Percentiles rank a stretch among this genome's conserved stretches.
These are phyloP conservation scores for Akebia trifoliata DNA, from an alignment of 164 flowering plant genomes.

Conservation along the genomic window DNA sequence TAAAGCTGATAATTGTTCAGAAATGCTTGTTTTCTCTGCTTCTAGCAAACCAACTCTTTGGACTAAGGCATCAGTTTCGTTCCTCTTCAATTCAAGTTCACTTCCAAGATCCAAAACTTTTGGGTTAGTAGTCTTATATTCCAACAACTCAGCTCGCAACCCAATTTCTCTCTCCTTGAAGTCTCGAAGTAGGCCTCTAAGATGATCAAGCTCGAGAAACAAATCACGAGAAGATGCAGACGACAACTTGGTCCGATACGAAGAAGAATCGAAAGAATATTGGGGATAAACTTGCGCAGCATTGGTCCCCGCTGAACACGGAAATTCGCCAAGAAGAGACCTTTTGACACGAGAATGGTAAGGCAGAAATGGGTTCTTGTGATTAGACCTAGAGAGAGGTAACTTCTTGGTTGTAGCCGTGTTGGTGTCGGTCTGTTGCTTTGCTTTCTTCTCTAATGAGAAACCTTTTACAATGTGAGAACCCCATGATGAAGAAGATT, in stretches of 20 bases:
- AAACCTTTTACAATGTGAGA: constrained; percentile 71
- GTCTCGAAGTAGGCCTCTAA: constrained; percentile 54
- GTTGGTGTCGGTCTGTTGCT: constrained; percentile 22
- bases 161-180: constrained; percentile 72
- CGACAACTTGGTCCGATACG: constrained; percentile 30
- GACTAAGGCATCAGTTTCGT: constrained; percentile 35
- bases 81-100: constrained; percentile 41
- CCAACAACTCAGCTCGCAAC: constrained; percentile 58
- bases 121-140: constrained; percentile 29
- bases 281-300: constrained; percentile 59
- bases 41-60: constrained; percentile 42
- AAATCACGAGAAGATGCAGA: constrained; percentile 47
- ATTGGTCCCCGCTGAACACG: constrained; percentile 41
- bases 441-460: constrained; percentile 61
- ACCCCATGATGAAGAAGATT: constrained; percentile 64
- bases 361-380: constrained; percentile 26
- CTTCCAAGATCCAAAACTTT: constrained; percentile 43
- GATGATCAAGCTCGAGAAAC: constrained; percentile 59
- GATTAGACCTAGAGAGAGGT: constrained; percentile 31
- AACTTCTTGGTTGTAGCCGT: constrained; percentile 31
- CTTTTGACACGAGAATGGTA: constrained; percentile 51
- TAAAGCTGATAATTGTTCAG: constrained; percentile 36
- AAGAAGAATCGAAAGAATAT: constrained; percentile 11
- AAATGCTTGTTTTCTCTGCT: constrained; percentile 38
- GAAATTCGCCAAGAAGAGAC: constrained; percentile 61